phyloP scores from a whole-genome alignment of 108 stramenopile species.

The Discostella stelligeroides region DNA sequence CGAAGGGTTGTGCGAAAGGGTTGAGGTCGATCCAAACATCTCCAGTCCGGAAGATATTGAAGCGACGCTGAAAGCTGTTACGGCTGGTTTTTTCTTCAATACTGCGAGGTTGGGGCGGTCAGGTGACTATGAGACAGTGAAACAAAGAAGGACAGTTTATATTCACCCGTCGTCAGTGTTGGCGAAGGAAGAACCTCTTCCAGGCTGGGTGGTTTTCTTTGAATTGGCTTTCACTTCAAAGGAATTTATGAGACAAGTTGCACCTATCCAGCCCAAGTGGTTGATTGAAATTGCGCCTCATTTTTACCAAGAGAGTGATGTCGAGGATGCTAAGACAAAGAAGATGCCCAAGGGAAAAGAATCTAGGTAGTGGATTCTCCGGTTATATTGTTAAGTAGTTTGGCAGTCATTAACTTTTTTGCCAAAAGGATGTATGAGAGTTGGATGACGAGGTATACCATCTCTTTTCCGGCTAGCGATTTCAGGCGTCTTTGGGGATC shows the following conservation, averaged over 20 bases:
- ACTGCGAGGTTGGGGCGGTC: slow-evolving; percentile 86
- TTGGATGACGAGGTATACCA: too few species aligned
- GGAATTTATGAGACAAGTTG: slow-evolving; percentile 98
- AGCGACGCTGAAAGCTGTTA: slow-evolving; percentile 88
- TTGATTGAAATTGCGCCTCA: slow-evolving; percentile 97
- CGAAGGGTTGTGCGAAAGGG: slow-evolving; percentile 96
- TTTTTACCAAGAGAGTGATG: slow-evolving; percentile 92
- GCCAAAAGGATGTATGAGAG: neutral
- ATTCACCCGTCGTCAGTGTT: slow-evolving; percentile 97
- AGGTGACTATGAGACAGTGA: slow-evolving; percentile 97
- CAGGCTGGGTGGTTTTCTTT: slow-evolving; percentile 93
- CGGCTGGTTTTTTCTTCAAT: slow-evolving; percentile 99
- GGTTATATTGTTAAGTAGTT: too few species aligned
- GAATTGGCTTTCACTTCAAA: slow-evolving; percentile 98
- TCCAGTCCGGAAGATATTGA: slow-evolving; percentile 81
- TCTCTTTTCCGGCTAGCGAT: slow-evolving; percentile 23
- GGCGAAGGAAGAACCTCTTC: slow-evolving; percentile 91
- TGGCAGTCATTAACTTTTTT: slow-evolving; percentile 16
- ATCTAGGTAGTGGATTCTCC: neutral
- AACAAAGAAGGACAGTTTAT: slow-evolving; percentile 93
- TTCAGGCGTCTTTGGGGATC: slow-evolving; percentile 15
- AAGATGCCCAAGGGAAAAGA: slow-evolving; percentile 79
- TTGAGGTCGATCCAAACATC: slow-evolving; percentile 90
- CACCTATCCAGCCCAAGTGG: slow-evolving; percentile 95
- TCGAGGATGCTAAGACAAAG: slow-evolving; percentile 88